Base-by-base conservation (phyloP, 805 yeast species). In the Saturnispora sekii region DNA sequence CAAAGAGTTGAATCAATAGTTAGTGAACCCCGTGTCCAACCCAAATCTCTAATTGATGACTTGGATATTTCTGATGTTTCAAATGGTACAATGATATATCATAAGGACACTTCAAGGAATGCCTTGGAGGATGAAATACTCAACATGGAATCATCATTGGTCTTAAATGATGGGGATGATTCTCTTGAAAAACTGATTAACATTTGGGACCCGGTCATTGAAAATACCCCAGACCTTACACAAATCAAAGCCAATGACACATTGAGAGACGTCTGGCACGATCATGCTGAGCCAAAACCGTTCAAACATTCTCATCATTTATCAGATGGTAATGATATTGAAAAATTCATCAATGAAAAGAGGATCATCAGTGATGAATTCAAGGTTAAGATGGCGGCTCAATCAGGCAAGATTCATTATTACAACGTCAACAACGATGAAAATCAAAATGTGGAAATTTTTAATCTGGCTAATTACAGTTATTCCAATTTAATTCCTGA, bases 161-260 rank as follows among this genome's bases (percentile, higher is more conserved):
- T 18, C 38, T 41, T 40, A 10, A 38, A 40, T 33, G 37, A 42
- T 11, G 17, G 21, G 4, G 72, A 70, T 12, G 68, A 69, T 51
- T 68, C 74, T 26, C 66, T 66, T 16, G 54, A 59, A 48, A 69
- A 67, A 41, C 74, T 69, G 37, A 52, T 70, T 28, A 56, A 71
- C 29, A 65, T 65, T 1, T 66, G 62, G 62, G 57, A 59, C 39
- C 48, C 48, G 3, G 54, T 51, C 21, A 31, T 30, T 11, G 26
- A 21, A n/a, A 8, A 26, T 12, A 17, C n/a, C 17, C 26, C 6
- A 4, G 11, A 17, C 9, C 9, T 15, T 8, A 28, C 26, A 1
- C 18, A 28, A 15, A 16, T 47, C 10, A 47, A 47, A 16, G 15
- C 47, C 33, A 53, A 55, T 36, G 50, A 53, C 8, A 46, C 55